Evolutionary conservation across 805 yeast species (phyloP).

Genomic region (Candida insectorum): DNA sequence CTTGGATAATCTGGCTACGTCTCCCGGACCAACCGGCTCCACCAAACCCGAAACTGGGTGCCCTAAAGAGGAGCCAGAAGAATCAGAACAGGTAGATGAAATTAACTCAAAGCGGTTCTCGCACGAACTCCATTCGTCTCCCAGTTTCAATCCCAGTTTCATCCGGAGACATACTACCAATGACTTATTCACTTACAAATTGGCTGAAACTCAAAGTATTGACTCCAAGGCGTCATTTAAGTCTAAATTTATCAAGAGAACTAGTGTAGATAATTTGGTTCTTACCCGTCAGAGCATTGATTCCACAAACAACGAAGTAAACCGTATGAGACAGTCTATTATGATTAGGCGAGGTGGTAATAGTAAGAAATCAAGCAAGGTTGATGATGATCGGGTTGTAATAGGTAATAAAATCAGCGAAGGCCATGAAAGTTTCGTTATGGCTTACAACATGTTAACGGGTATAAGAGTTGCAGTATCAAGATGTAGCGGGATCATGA

Average conservation of each 20-base stretch:
- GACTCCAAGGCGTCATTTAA: conserved; percentile 2
- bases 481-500: conserved; percentile 81
- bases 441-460: conserved; percentile 96
- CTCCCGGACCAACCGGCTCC: conserved; percentile 1
- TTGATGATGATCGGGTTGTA: conserved; percentile 55
- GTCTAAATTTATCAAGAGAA: conserved; percentile 2
- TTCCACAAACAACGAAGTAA: conserved; percentile 40
- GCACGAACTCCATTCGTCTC: no score
- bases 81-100: no score
- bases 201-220: conserved; percentile 1
- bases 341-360: conserved; percentile 41
- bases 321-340: conserved; percentile 49
- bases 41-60: neutral
- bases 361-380: conserved; percentile 21
- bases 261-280: conserved; percentile 4
- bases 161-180: conserved; percentile 13
- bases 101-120: no score
- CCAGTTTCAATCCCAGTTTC: neutral
- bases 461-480: conserved; percentile 96
- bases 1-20: conserved; percentile 4
- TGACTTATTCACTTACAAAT: conserved; percentile 8
- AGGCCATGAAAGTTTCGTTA: conserved; percentile 88
- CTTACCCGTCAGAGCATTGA: conserved; percentile 12
- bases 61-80: no score
- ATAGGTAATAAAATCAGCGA: conserved; percentile 84